Conservation (phyloP, 2,329 filamentous ascomycete genomes). For the Epichloe uncinata region DNA sequence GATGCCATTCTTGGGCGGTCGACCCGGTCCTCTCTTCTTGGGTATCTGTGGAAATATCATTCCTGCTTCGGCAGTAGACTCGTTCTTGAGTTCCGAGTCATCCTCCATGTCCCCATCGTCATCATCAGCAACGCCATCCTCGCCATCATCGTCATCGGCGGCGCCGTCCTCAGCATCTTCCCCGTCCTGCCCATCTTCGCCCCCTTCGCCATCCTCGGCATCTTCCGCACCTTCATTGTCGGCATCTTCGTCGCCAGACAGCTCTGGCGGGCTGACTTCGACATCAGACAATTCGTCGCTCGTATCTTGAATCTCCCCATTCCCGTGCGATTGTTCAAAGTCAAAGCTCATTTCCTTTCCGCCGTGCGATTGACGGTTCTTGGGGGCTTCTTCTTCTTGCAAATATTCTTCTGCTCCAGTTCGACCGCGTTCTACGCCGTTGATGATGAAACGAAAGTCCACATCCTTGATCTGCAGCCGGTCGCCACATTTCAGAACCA, state of each 20-base stretch:
- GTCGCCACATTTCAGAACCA: constrained; percentile 49
- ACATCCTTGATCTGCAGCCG: constrained; percentile 61
- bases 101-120: constrained; percentile 12
- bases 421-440: constrained; percentile 43
- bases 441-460: constrained; percentile 54
- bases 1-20: constrained; percentile 69
- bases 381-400: constrained; percentile 37
- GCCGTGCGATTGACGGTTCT: constrained; percentile 38
- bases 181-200: constrained; percentile 12
- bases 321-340: constrained; percentile 50
- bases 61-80: constrained; percentile 19
- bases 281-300: constrained; percentile 38
- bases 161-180: neutral
- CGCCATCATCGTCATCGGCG: neutral
- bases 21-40: constrained; percentile 63
- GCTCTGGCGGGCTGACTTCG: constrained; percentile 26
- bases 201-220: constrained; percentile 9
- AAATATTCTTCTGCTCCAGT: constrained; percentile 44
- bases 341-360: constrained; percentile 63
- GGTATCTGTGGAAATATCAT: constrained; percentile 32
- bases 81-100: constrained; percentile 13
- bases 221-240: constrained; percentile 15
- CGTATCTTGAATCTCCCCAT: constrained; percentile 41
- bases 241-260: constrained; percentile 26
- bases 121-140: constrained; percentile 10